Evolutionary conservation across 768 basidiomycete genomes (phyloP).

Genomic region (Lentinula sp.): DNA sequence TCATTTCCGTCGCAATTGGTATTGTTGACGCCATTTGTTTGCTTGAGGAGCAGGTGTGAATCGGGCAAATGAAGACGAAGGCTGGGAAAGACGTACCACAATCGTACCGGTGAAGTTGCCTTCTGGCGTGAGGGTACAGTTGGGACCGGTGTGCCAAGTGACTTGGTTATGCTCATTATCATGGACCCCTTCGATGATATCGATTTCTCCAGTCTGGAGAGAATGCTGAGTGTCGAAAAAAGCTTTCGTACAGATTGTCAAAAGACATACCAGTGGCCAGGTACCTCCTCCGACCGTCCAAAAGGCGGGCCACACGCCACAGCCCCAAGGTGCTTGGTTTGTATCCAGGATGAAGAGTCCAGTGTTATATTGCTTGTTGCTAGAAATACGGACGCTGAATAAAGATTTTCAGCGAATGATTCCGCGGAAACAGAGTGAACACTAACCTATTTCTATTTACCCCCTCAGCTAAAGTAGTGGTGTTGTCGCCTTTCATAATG

Average conservation of each 20-base stretch:
- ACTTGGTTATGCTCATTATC: conserved; percentile 83
- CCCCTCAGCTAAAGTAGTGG: conserved; percentile 45
- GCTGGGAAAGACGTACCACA: conserved; percentile 38
- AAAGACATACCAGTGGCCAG: conserved; percentile 57
- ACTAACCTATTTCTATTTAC: conserved; percentile 54
- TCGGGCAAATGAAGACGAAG: not conserved
- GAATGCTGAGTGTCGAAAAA: conserved; percentile 6
- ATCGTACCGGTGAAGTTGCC: conserved; percentile 58
- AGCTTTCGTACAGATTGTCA: not conserved
- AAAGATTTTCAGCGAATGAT: not conserved
- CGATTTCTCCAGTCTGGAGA: conserved; percentile 68
- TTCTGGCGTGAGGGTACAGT: conserved; percentile 51
- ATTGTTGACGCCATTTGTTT: conserved; percentile 44
- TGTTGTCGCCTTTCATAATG: conserved; percentile 75
- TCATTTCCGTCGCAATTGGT: conserved; percentile 46
- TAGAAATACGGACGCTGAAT: conserved; percentile 70
- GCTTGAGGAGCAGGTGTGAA: conserved; percentile 19
- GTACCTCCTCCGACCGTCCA: conserved; percentile 58
- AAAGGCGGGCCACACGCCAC: conserved; percentile 83
- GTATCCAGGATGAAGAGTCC: conserved; percentile 85
- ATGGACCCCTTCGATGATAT: conserved; percentile 82
- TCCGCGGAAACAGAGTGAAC: not conserved
- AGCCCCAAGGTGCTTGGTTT: conserved; percentile 83
- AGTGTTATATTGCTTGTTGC: conserved; percentile 54
- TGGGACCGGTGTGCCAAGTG: conserved; percentile 69